Evolutionary conservation across 202 grass and related monocot species (phyloP), one percentile per base, ranked within the genome.

Genomic region (Carex sylvatica): DNA sequence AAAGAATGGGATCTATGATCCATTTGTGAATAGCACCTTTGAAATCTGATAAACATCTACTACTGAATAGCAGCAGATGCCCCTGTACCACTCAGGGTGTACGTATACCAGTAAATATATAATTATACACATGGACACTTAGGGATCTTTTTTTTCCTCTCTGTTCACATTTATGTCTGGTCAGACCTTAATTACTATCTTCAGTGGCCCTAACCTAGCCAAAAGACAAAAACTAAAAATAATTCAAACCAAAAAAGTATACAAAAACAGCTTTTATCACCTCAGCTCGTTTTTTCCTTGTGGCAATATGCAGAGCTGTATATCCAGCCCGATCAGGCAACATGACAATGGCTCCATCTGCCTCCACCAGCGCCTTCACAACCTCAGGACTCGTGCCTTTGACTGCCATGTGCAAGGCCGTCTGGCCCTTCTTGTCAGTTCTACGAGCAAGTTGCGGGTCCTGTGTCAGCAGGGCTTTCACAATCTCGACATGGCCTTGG

Each of bases 341-440:
- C 96, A 95, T 98, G 22, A 98, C 92, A 19, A 95, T 95, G 31
- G 92, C 96, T 0, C 92, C 92, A 91, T 98, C 96, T 53, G 96
- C 88, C 55, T 93, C 92, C 80, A 98, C 86, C 23, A 98, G 92
- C 0, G 91, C 91, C 73, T 81, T 88, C 85, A 93, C 96, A 65
- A 95, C 96, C 1, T 31, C 88, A 35, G 85, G 67, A 3, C 86
- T 87, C 0, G 91, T 92, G 85, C 96, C 96, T 81, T 98, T 98
- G 20, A 98, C 96, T 4, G 96, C 96, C 96, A 98, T 98, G 72
- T 98, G 96, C 79, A 98, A 83, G 60, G 96, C 92, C 18, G 96
- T 98, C 84, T 98, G 96, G 8, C 96, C 96, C 87, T 98, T 98
- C 87, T 95, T 98, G 88, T 98, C 96, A 67, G 92, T 95, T 74